Evolutionary conservation across 2,329 filamentous ascomycete genomes (phyloP).

Genomic region (Colletotrichum cordylinicola): DNA sequence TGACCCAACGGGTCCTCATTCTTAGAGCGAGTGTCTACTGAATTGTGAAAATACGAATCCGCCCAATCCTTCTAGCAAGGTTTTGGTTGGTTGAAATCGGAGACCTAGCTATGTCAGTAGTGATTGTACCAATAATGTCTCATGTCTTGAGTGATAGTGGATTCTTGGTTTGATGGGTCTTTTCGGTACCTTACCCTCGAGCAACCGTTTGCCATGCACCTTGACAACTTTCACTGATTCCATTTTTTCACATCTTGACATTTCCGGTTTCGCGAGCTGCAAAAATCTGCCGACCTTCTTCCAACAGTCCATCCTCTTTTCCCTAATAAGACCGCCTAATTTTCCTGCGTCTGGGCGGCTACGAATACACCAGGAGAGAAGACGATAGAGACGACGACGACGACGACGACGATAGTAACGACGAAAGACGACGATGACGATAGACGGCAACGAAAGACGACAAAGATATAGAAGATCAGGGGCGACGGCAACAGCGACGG

Average conservation of each 20-base stretch:
- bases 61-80: neutral
- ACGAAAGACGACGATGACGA: no score
- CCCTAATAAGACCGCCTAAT: neutral
- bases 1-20: no score
- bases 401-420: no score
- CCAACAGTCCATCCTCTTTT: neutral
- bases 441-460: neutral
- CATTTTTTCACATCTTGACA: neutral
- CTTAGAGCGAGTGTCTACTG: no score
- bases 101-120: neutral
- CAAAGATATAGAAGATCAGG: neutral
- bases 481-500: neutral
- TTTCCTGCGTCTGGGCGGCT: no score
- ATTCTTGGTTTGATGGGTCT: neutral
- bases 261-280: fast-evolving
- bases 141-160: neutral
- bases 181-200: neutral
- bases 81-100: neutral
- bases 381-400: neutral
- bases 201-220: neutral
- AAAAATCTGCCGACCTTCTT: fast-evolving
- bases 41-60: neutral
- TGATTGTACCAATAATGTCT: neutral
- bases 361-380: neutral
- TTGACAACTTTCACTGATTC: neutral